phyloP scores from a whole-genome alignment of 495 filamentous ascomycete species.

The Annulohypoxylon stygium region DNA sequence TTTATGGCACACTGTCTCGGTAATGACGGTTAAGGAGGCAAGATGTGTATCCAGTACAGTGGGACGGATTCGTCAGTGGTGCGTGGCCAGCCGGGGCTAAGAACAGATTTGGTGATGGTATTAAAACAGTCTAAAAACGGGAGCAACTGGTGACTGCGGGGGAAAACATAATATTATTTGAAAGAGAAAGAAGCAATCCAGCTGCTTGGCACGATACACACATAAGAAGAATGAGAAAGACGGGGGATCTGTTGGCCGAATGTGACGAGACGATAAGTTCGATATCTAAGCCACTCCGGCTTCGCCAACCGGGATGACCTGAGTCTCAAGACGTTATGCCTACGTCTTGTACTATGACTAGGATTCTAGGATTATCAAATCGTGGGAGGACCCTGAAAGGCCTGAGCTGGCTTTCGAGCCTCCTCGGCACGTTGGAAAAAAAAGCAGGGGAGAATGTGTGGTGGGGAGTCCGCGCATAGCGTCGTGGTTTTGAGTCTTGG shows the following conservation, averaged over 20 bases:
- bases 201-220: constrained; percentile 31
- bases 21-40: constrained; percentile 23
- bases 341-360: constrained; percentile 34
- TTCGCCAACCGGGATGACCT: constrained; percentile 28
- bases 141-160: constrained; percentile 15
- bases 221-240: constrained; percentile 30
- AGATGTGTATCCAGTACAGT: constrained; percentile 31
- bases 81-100: constrained; percentile 41
- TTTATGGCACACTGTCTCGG: constrained; percentile 26
- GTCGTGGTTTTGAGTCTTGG: constrained; percentile 30
- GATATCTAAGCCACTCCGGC: constrained; percentile 47
- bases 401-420: constrained; percentile 19
- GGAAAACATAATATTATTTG: constrained; percentile 28
- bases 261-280: constrained; percentile 26
- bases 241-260: constrained; percentile 25
- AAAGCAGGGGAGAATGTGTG: constrained; percentile 20
- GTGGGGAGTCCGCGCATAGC: constrained; percentile 44
- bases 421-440: constrained; percentile 14
- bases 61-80: constrained; percentile 46
- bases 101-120: constrained; percentile 11
- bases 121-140: constrained; percentile 26
- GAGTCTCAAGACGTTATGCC: constrained; percentile 30
- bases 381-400: constrained; percentile 21
- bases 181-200: constrained; percentile 34
- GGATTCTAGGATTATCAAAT: constrained; percentile 34